phyloP scores from a whole-genome alignment of 2,329 filamentous ascomycete species.

The Ophiocordyceps sinensis region DNA sequence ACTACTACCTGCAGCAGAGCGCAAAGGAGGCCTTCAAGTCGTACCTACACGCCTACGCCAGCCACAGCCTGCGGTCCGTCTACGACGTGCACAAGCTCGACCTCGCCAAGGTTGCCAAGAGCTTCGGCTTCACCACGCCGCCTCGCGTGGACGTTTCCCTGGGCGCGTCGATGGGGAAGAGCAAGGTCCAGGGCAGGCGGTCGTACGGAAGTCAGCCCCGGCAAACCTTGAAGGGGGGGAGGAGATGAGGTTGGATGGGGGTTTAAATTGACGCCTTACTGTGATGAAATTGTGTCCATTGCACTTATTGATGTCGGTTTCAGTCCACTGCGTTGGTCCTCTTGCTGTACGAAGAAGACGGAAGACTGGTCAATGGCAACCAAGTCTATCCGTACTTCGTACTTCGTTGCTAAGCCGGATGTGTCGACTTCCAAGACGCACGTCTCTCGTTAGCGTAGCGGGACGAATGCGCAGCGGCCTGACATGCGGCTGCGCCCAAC shows the following conservation, averaged over 20 bases:
- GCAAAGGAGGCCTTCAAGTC: constrained; percentile 68
- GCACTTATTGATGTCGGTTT: not conserved
- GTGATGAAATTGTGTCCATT: not conserved
- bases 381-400: too few species aligned
- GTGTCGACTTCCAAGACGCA: too few species aligned
- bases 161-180: constrained; percentile 64
- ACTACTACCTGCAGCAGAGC: constrained; percentile 92
- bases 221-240: constrained; percentile 25
- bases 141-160: constrained; percentile 72
- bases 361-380: too few species aligned
- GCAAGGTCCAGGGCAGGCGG: constrained; percentile 49
- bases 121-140: constrained; percentile 66
- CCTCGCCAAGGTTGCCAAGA: constrained; percentile 68
- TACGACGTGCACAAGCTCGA: constrained; percentile 80
- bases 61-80: constrained; percentile 39
- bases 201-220: constrained; percentile 67
- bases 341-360: too few species aligned
- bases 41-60: constrained; percentile 91
- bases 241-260: not conserved
- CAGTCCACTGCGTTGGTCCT: too few species aligned
- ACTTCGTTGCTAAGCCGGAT: too few species aligned
- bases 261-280: not conserved
- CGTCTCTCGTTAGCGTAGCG: too few species aligned
- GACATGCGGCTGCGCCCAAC: too few species aligned
- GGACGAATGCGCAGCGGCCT: too few species aligned